Conservation (phyloP, 1,284 basidiomycete genomes). For the Melampsora abietis-canadensis region DNA sequence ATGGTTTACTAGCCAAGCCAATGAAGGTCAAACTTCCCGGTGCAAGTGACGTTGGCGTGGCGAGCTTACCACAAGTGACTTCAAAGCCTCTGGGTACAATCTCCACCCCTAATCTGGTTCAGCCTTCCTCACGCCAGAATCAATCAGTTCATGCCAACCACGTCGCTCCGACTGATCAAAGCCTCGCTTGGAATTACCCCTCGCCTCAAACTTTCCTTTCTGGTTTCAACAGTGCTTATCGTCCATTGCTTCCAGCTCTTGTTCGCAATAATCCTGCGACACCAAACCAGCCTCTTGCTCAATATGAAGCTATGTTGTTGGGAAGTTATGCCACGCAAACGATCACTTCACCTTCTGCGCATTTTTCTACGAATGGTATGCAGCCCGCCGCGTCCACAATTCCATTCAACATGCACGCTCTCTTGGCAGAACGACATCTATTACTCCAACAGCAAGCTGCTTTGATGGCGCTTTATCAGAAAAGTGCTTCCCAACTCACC, state of each 20-base stretch:
- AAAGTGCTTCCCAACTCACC: neutral
- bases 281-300: neutral
- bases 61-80: neutral
- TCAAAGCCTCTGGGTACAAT: neutral
- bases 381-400: neutral
- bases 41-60: neutral
- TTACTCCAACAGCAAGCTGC: slow-evolving; percentile 38
- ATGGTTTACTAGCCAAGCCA: neutral
- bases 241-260: neutral
- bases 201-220: neutral
- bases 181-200: neutral
- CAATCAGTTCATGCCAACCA: neutral
- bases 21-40: slow-evolving; percentile 2
- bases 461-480: slow-evolving; percentile 38
- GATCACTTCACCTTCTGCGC: neutral
- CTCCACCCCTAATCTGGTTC: neutral
- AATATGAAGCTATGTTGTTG: neutral
- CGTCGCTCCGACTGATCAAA: neutral
- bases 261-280: neutral
- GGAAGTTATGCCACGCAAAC: neutral
- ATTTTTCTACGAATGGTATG: neutral
- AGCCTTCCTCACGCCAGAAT: neutral
- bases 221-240: neutral
- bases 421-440: slow-evolving; percentile 32
- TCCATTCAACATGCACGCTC: neutral